Conservation (phyloP, 23 red algal species). For the Agarophyton chilense region DNA sequence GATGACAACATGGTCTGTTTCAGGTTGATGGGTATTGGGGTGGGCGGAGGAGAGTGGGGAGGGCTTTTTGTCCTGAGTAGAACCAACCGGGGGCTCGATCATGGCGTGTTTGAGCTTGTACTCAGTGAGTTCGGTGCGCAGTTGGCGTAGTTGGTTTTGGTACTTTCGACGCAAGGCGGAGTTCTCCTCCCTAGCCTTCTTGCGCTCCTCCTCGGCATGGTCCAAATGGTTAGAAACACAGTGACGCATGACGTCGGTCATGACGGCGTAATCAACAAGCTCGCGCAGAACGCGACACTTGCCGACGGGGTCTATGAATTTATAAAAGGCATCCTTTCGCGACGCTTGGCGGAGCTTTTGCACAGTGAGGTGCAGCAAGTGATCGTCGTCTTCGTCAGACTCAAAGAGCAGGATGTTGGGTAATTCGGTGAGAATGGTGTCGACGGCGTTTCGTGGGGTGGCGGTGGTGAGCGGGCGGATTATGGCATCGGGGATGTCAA, state of each 20-base stretch:
- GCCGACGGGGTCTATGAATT: slow-evolving; percentile 19
- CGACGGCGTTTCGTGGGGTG: not conserved
- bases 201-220: slow-evolving; percentile 50
- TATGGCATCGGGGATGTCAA: slow-evolving; percentile 39
- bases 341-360: slow-evolving; percentile 44
- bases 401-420: slow-evolving; percentile 60
- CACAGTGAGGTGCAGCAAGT: slow-evolving; percentile 27
- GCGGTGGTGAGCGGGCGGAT: not conserved
- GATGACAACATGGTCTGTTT: slow-evolving; percentile 16
- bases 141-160: slow-evolving; percentile 24
- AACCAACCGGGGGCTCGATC: slow-evolving; percentile 28
- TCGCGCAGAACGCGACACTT: slow-evolving; percentile 52
- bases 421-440: slow-evolving; percentile 39
- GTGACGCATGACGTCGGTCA: slow-evolving; percentile 49
- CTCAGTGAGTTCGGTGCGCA: slow-evolving; percentile 24
- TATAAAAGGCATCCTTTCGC: slow-evolving; percentile 46
- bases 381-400: slow-evolving; percentile 53
- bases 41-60: not conserved
- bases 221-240: slow-evolving; percentile 43
- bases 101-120: slow-evolving; percentile 49
- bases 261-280: slow-evolving; percentile 67
- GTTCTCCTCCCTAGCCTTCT: slow-evolving; percentile 46
- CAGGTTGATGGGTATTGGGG: not conserved
- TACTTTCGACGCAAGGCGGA: slow-evolving; percentile 53
- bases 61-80: not conserved